Evolutionary conservation across 768 basidiomycete genomes (phyloP), one percentile per base, ranked within the genome.

Genomic region (Tricholoma terreum): DNA sequence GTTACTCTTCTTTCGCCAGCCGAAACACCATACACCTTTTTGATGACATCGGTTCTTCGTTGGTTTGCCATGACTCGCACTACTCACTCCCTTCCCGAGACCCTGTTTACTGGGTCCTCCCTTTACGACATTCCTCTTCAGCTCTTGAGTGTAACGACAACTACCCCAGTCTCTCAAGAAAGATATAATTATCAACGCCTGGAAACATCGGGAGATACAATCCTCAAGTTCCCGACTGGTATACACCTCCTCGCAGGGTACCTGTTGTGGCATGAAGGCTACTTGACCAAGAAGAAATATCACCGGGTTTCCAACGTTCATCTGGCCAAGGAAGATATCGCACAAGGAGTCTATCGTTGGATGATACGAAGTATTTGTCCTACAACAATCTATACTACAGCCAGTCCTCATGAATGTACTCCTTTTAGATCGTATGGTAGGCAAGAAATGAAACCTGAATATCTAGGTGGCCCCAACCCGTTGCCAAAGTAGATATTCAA

Each of bases 211-310:
- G 90, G 90, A 1, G 90, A 92, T 63, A 83, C 85, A 0, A 86
- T 89, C 1, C 77, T 92, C 27, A 91, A 92, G 66, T 88, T 84
- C 58, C 63, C 83, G 22, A 75, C 75, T 7, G 78, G 78, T 15
- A 65, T 87, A 9, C 85, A 90, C 63, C 73, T 91, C 6, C 70
- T 89, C 35, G 81, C 81, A 0, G 72, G 83, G 42, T 81, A 86
- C 63, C 89, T 86, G 0, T 63, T 81, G n/a, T 92, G 89, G 90
- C 90, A 87, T 56, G 90, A 92, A 62, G 89, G 89, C 10, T 91
- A 90, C 62, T 72, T 91, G 12, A 81, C 81, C 2, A 76, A 73
- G 58, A 82, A 81, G 65, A 91, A 90, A 68, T 89, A 91, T 61
- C 89, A 90, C 54, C 75, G 78, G 0, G 89, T 91, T 4, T 82